phyloP scores from a whole-genome alignment of 2,329 filamentous ascomycete species.

The Annulohypoxylon truncatum region DNA sequence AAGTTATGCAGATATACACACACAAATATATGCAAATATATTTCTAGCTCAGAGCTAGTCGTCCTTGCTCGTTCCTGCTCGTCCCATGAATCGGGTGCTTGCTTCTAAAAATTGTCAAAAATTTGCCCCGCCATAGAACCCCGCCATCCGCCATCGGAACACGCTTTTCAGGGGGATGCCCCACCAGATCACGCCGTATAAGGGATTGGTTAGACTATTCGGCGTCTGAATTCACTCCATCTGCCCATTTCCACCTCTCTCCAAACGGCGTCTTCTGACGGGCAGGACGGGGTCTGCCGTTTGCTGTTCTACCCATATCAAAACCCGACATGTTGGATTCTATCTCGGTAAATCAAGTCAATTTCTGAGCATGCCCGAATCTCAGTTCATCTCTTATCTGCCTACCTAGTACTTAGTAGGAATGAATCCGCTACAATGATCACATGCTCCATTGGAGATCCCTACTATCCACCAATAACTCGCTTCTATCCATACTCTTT shows the following conservation, averaged over 20 bases:
- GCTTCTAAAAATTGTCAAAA: slow-evolving; percentile 14
- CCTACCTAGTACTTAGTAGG: too few relatives aligned
- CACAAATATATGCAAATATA: neutral
- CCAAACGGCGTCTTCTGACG: slow-evolving; percentile 34
- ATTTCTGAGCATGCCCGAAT: neutral
- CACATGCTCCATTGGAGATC: neutral
- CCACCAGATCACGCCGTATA: neutral
- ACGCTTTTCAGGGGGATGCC: slow-evolving; percentile 17
- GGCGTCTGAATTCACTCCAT: slow-evolving; percentile 17
- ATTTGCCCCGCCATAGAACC: slow-evolving; percentile 42
- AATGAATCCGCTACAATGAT: neutral
- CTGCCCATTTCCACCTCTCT: slow-evolving; percentile 1
- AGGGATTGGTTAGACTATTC: slow-evolving; percentile 1
- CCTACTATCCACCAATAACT: neutral
- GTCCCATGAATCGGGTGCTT: slow-evolving; percentile 8
- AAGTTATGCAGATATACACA: slow-evolving; percentile 14
- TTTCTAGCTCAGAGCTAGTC: neutral
- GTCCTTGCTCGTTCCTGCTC: too few relatives aligned
- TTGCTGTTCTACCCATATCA: slow-evolving; percentile 11
- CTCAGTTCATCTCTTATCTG: neutral
- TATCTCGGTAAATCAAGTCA: neutral
- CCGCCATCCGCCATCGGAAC: slow-evolving; percentile 50
- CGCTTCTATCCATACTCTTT: neutral
- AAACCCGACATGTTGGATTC: slow-evolving; percentile 11
- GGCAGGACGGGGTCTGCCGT: slow-evolving; percentile 25